Evolutionary conservation across 2,329 filamentous ascomycete genomes (phyloP), one percentile per base, ranked within the genome.

Genomic region (Alternaria burnsii): DNA sequence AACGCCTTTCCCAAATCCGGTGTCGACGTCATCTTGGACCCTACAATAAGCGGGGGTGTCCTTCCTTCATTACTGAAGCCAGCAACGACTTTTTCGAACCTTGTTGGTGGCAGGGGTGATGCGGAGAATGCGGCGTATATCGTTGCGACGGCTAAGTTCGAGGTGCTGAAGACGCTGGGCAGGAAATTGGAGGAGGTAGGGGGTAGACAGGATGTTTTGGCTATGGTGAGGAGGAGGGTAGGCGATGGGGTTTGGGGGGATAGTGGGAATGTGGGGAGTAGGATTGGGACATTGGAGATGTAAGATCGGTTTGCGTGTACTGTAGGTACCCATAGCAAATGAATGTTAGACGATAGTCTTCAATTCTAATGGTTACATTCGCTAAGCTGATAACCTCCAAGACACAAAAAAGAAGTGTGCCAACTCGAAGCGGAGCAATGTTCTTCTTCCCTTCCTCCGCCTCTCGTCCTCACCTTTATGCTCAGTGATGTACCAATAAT

Each of bases 31-130:
- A 79, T 87, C 9, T 78, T 88, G 16, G 81, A 83, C 3, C 84
- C 85, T 0, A 72, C 83, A 78, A 48, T 84, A 80, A 46, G 78
- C 82, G 58, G 83, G 78, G 53, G 80, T 3, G 79, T 87, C 0
- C 72, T 88, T 0, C 86, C 86, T 0, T 87, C 85, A 66, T 77
- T 89, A 3, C 81, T 88, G 56, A 84, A 83, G 55, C 85, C 86
- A 3, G 82, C 86, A 1, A 83, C 84, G 30, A 84, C 83, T 0
- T 87, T 86, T 61, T 82, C 83, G 12, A 86, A 86, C 55, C 80
- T 88, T n/a, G 86, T 87, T 0, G 85, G 84, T 14, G 86, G 86
- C 10, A 79, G 82, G 10, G 85, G 84, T 2, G 86, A 88, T 68
- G 77, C 82, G 1, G 84, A 88, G 68, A 86, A 83, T 63, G 81